Evolutionary conservation across 1,284 basidiomycete genomes (phyloP).

Genomic region (Sphagnurus paluster): DNA sequence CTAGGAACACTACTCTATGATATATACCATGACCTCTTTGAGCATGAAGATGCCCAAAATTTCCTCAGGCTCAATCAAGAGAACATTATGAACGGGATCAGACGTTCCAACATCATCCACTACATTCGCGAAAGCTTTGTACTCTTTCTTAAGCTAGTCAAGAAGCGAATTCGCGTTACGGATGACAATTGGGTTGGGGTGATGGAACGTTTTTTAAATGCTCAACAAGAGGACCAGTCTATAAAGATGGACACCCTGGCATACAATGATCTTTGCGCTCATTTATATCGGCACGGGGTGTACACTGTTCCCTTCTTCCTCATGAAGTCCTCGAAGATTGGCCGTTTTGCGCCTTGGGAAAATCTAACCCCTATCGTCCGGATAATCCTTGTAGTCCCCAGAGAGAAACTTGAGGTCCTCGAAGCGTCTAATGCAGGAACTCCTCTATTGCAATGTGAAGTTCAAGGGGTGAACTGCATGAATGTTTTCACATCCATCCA

Average conservation of each 20-base stretch:
- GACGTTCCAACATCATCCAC: conserved; percentile 26
- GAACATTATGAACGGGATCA: background rate
- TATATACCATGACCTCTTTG: conserved; percentile 50
- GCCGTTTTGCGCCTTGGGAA: conserved; percentile 31
- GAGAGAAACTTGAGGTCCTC: conserved; percentile 23
- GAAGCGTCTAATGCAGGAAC: conserved; percentile 25
- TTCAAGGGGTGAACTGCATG: conserved; percentile 21
- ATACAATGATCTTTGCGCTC: conserved; percentile 44
- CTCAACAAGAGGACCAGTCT: conserved; percentile 28
- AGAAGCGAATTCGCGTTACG: conserved; percentile 24
- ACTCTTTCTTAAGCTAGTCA: conserved; percentile 39
- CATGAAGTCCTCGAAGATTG: background rate
- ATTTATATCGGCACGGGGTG: conserved; percentile 34
- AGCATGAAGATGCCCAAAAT: conserved; percentile 31
- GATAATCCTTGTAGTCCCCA: conserved; percentile 34
- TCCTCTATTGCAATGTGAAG: conserved; percentile 38
- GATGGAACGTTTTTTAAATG: conserved; percentile 30
- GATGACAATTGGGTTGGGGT: conserved; percentile 33
- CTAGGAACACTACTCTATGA: conserved; percentile 44
- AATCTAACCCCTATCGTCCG: conserved; percentile 34
- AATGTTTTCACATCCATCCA: conserved; percentile 39
- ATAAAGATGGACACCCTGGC: conserved; percentile 34
- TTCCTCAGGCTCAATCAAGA: conserved; percentile 8
- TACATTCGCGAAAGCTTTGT: conserved; percentile 48
- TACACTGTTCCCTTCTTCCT: conserved; percentile 22